Conservation (phyloP, 495 filamentous ascomycete genomes). For the Penicillium paradoxum region DNA sequence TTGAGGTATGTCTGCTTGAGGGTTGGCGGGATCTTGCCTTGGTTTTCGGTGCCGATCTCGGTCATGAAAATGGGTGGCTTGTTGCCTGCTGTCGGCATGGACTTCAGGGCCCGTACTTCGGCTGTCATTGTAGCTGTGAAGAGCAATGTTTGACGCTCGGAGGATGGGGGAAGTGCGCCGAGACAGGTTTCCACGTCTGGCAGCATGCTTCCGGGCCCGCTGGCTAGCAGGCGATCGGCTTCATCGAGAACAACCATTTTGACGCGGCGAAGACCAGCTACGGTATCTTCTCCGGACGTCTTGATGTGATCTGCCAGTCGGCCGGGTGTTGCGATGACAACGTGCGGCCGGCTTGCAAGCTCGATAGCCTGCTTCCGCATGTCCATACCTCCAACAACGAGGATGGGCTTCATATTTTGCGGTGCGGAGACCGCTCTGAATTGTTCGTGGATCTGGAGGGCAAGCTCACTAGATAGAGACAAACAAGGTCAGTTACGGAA, state of each 20-base stretch:
- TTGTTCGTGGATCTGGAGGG: conserved; percentile 93
- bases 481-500: not conserved
- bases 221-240: conserved; percentile 82
- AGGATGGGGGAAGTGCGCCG: conserved; percentile 63
- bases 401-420: conserved; percentile 74
- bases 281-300: conserved; percentile 83
- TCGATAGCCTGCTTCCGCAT: conserved; percentile 86
- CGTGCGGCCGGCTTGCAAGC: conserved; percentile 74
- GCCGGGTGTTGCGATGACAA: conserved; percentile 93
- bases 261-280: conserved; percentile 68
- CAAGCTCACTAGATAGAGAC: conserved; percentile 62
- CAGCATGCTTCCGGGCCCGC: conserved; percentile 79
- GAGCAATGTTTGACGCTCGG: conserved; percentile 80
- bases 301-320: conserved; percentile 90
- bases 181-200: conserved; percentile 88
- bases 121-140: conserved; percentile 95
- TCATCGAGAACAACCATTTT: conserved; percentile 92
- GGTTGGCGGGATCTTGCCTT: conserved; percentile 66
- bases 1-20: conserved; percentile 82
- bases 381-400: conserved; percentile 87
- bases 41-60: conserved; percentile 71
- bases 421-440: conserved; percentile 84
- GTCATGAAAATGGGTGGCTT: conserved; percentile 79
- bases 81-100: conserved; percentile 58
- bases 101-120: conserved; percentile 82